These are phyloP conservation scores for Penicillium sp. DNA, from an alignment of 2,329 filamentous ascomycete genomes.

Conservation along the genomic window DNA sequence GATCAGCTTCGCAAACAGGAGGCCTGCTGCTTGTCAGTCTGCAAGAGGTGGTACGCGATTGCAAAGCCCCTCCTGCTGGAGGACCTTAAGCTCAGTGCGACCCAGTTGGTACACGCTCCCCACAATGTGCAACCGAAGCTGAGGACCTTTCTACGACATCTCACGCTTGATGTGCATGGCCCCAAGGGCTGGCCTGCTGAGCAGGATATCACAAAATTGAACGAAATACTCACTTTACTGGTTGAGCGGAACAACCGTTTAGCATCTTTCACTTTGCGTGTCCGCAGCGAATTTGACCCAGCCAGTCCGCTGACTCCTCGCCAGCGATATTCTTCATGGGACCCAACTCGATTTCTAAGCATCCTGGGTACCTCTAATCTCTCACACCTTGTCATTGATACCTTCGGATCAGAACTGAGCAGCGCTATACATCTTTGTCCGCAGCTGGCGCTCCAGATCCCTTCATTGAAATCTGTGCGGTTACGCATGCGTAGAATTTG, in stretches of 20 bases:
- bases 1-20: conserved; percentile 7
- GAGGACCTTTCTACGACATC: background rate
- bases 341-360: background rate
- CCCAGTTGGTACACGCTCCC: background rate
- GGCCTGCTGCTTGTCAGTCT: conserved; percentile 4
- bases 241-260: background rate
- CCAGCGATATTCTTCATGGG: background rate
- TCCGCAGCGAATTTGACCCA: background rate
- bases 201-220: background rate
- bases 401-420: background rate
- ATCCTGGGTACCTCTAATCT: background rate
- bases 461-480: background rate
- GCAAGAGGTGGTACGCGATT: conserved; percentile 4
- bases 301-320: background rate
- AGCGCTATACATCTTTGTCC: conserved; percentile 1
- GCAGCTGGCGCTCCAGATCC: background rate
- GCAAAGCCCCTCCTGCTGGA: background rate
- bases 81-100: background rate
- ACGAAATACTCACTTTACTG: background rate
- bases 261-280: background rate
- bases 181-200: background rate
- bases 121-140: background rate
- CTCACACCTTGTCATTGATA: conserved; percentile 4
- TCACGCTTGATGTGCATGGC: background rate
- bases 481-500: conserved; percentile 2